Percentiles rank a stretch among this genome's conserved stretches.
phyloP scores from a whole-genome alignment of 257 asterid genomes.

The Rehmannia glutinosa region DNA sequence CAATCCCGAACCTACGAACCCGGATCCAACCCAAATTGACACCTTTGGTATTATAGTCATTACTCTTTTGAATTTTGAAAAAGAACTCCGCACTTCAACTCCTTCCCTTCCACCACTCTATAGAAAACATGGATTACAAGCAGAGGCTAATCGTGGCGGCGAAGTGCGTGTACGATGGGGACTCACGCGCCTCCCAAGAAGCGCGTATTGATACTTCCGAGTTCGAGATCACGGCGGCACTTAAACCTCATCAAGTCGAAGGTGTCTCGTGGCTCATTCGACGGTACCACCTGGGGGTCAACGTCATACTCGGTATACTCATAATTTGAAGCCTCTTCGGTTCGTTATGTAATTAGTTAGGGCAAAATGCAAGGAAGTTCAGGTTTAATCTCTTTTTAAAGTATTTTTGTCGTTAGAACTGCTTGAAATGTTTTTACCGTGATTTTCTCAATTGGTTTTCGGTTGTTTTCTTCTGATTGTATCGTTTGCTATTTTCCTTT shows the following conservation, averaged over 20 bases:
- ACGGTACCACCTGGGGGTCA: constrained; percentile 76
- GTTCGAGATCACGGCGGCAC: constrained; percentile 54
- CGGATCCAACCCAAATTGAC: too few species aligned
- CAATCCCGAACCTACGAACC: too few species aligned
- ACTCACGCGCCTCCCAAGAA: constrained; percentile 30
- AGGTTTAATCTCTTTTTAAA: too few species aligned
- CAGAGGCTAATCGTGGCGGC: constrained; percentile 71
- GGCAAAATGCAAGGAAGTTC: too few species aligned
- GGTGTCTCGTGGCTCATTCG: constrained; percentile 88
- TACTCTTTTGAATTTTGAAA: not conserved
- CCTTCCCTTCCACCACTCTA: not conserved
- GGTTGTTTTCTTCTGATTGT: not conserved
- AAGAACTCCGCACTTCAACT: constrained; percentile 8
- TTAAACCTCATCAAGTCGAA: constrained; percentile 83
- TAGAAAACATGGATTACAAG: constrained; percentile 59
- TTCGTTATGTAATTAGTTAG: too few species aligned
- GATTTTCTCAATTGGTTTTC: not conserved
- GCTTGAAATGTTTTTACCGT: not conserved
- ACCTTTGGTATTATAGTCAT: constrained; percentile 6
- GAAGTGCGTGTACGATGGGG: constrained; percentile 59
- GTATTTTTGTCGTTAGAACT: too few species aligned
- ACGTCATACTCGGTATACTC: constrained; percentile 74
- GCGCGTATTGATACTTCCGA: constrained; percentile 29
- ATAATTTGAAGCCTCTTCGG: too few species aligned
- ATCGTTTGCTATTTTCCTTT: not conserved